These are phyloP conservation scores for Allantophomopsis lycopodina DNA, from an alignment of 2,329 filamentous ascomycete species.

Conservation along the genomic window DNA sequence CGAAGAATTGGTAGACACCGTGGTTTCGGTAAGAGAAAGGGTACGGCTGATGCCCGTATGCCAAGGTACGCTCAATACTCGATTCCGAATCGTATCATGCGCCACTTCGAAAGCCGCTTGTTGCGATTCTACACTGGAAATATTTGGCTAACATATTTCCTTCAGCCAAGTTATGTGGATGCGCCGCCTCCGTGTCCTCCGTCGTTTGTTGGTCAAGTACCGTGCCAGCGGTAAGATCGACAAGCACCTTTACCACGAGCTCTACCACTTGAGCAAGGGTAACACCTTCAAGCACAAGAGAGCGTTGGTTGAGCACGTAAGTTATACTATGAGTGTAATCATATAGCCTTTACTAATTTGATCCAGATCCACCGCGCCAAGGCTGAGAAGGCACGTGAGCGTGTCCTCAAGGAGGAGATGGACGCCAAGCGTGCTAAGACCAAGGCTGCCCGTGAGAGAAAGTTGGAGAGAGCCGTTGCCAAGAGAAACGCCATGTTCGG, in stretches of 20 bases:
- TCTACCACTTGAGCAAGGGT: conserved; percentile 99
- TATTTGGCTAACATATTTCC: conserved; percentile 9
- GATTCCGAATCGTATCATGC: no score
- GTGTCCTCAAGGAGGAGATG: conserved; percentile 97
- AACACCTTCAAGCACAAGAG: conserved; percentile 99
- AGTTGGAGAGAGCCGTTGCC: conserved; percentile 77
- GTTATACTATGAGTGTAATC: conserved; percentile 26
- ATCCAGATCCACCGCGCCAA: conserved; percentile 97
- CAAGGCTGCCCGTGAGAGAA: conserved; percentile 99
- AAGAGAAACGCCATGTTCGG: conserved; percentile 81
- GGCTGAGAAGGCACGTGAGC: conserved; percentile 97
- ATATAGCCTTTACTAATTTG: neutral
- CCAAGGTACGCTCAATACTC: conserved; percentile 55
- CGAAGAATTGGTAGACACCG: conserved; percentile 94
- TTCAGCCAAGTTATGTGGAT: conserved; percentile 95
- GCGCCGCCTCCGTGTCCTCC: conserved; percentile 98
- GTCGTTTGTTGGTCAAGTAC: conserved; percentile 98
- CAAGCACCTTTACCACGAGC: conserved; percentile 99
- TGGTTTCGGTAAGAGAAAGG: conserved; percentile 99
- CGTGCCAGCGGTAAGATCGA: conserved; percentile 99
- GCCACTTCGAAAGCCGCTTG: neutral
- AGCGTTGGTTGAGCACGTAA: conserved; percentile 98
- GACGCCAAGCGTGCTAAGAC: conserved; percentile 99
- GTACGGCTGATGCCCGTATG: conserved; percentile 99
- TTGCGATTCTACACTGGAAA: neutral